phyloP scores from a whole-genome alignment of 2,329 filamentous ascomycete species.

The Fusarium irregulare region DNA sequence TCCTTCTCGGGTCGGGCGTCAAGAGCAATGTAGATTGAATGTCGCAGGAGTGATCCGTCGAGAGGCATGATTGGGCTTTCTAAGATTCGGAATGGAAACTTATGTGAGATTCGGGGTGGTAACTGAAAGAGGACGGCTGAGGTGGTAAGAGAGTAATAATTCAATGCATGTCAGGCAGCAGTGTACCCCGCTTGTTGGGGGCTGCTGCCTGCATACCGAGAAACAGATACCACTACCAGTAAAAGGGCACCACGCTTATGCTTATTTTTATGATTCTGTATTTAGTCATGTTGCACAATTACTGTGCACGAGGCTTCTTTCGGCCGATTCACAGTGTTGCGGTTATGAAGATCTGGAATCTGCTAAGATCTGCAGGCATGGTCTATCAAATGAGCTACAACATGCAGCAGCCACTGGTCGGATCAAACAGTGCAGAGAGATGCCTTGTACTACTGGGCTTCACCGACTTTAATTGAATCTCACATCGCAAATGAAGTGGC shows the following conservation, averaged over 20 bases:
- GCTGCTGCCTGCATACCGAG: background rate
- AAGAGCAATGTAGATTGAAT: background rate
- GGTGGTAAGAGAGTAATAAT: background rate
- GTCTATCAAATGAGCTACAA: too few relatives aligned
- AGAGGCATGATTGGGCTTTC: background rate
- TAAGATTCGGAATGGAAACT: too few relatives aligned
- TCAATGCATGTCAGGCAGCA: background rate
- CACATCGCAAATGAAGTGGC: too few relatives aligned
- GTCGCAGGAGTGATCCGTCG: background rate
- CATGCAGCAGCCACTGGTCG: accelerated
- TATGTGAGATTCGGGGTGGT: too few relatives aligned
- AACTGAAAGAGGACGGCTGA: too few relatives aligned
- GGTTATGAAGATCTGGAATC: too few relatives aligned
- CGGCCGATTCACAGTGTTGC: too few relatives aligned
- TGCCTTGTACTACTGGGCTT: too few relatives aligned
- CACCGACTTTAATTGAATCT: too few relatives aligned
- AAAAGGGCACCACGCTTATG: background rate
- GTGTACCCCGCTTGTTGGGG: background rate
- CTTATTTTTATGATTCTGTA: background rate
- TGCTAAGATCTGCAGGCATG: too few relatives aligned
- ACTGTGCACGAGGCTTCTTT: too few relatives aligned
- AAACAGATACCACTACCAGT: background rate
- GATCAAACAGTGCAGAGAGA: accelerated
- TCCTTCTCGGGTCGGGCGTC: background rate
- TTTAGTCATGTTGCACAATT: accelerated